Evolutionary conservation across 805 yeast species (phyloP).

Genomic region (Saturnispora sekii): DNA sequence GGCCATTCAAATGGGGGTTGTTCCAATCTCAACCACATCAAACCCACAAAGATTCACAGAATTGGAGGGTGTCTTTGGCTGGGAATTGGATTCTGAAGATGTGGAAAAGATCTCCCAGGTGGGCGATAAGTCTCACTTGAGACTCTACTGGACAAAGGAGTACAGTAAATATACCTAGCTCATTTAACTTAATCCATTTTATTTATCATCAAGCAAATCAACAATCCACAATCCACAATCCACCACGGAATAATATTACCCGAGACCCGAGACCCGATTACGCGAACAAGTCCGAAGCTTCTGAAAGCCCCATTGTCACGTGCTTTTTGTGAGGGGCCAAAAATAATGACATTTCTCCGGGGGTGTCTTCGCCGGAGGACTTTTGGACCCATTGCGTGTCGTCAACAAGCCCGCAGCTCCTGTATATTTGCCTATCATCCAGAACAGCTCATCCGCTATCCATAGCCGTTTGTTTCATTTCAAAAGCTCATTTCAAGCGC

Average conservation of each 20-base stretch:
- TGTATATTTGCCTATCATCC: too few relatives aligned
- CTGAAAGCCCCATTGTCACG: too few relatives aligned
- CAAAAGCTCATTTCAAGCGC: too few relatives aligned
- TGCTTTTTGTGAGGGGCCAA: neutral
- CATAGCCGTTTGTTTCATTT: too few relatives aligned
- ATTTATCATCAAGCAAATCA: too few relatives aligned
- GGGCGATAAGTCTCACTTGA: slow-evolving; percentile 19
- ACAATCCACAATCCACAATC: too few relatives aligned
- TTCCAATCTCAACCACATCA: slow-evolving; percentile 39
- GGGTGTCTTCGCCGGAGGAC: slow-evolving; percentile 3
- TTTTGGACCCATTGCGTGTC: neutral
- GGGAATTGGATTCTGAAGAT: slow-evolving; percentile 24
- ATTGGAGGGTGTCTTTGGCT: slow-evolving; percentile 28
- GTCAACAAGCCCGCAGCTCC: too few relatives aligned
- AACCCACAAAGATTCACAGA: slow-evolving; percentile 32
- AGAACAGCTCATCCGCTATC: too few relatives aligned
- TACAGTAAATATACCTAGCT: slow-evolving; percentile 17
- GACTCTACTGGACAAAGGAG: slow-evolving; percentile 25
- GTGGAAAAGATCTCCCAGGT: slow-evolving; percentile 18
- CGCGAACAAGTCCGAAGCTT: neutral
- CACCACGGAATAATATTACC: neutral
- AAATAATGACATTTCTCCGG: slow-evolving; percentile 1
- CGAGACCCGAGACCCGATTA: neutral
- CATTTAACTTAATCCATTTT: too few relatives aligned
- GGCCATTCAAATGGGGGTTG: slow-evolving; percentile 32